These are phyloP conservation scores for Neurospora sp. DNA, from an alignment of 495 filamentous ascomycete genomes.

Conservation along the genomic window DNA sequence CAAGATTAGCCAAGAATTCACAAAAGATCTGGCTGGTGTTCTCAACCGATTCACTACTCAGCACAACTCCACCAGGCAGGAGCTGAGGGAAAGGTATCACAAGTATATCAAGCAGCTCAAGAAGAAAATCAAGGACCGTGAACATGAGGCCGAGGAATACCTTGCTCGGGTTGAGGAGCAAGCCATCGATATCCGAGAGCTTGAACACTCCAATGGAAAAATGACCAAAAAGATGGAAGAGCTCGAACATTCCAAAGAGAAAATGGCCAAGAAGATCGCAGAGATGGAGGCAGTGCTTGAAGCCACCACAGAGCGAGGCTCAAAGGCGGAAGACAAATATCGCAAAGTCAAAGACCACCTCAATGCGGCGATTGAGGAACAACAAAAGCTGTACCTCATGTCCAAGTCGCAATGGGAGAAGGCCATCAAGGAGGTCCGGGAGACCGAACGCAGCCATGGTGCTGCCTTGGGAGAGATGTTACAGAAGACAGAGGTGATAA, in stretches of 20 bases:
- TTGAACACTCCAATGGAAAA: conserved; percentile 11
- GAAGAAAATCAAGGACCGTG: conserved; percentile 1
- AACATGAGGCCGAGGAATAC: neutral
- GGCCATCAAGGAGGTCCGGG: conserved; percentile 14
- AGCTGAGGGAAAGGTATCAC: conserved; percentile 12
- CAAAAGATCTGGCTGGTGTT: conserved; percentile 8
- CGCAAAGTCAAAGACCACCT: conserved; percentile 18
- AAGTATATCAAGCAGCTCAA: conserved; percentile 13
- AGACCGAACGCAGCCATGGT: conserved; percentile 9
- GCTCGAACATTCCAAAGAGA: conserved; percentile 11
- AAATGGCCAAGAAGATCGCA: conserved; percentile 12
- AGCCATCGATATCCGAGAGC: conserved; percentile 12
- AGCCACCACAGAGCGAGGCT: conserved; percentile 6
- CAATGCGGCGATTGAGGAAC: conserved; percentile 29
- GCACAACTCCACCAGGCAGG: conserved; percentile 8
- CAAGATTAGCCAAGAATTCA: conserved; percentile 15
- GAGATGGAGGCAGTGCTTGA: conserved; percentile 15
- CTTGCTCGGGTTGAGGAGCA: conserved; percentile 3
- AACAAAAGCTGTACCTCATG: conserved; percentile 25
- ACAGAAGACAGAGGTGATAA: conserved; percentile 19
- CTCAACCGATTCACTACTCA: conserved; percentile 17
- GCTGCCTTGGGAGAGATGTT: conserved; percentile 14
- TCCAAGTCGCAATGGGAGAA: conserved; percentile 20
- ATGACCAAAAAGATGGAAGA: conserved; percentile 15
- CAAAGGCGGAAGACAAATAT: conserved; percentile 21